Evolutionary conservation across 1,284 basidiomycete genomes (phyloP).

Genomic region (Polyporus tsugae): DNA sequence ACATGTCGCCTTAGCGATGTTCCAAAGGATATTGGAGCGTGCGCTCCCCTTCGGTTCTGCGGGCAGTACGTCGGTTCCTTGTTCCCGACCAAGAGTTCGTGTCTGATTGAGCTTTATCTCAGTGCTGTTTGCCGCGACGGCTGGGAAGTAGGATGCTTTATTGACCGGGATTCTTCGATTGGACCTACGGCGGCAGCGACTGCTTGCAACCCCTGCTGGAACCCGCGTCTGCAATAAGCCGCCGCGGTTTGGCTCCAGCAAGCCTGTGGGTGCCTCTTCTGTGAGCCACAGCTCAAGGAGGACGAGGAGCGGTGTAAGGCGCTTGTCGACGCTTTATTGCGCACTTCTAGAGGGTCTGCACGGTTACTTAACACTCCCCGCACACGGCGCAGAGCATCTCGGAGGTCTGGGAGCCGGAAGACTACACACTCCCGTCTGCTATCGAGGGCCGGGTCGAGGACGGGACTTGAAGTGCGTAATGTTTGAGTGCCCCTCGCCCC

Average conservation of each 20-base stretch:
- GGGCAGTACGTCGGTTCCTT: conserved; percentile 56
- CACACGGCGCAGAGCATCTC: conserved; percentile 72
- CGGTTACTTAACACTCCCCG: too few relatives aligned
- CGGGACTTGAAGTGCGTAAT: conserved; percentile 83
- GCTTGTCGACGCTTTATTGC: conserved; percentile 70
- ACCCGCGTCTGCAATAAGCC: conserved; percentile 92
- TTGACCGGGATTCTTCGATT: conserved; percentile 86
- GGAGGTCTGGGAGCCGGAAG: conserved; percentile 78
- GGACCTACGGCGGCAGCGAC: conserved; percentile 89
- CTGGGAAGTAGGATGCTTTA: conserved; percentile 96
- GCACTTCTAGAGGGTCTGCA: too few relatives aligned
- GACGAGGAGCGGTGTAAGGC: conserved; percentile 85
- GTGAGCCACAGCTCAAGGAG: conserved; percentile 79
- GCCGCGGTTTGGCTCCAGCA: conserved; percentile 86
- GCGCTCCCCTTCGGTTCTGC: conserved; percentile 86
- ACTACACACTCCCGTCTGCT: conserved; percentile 53
- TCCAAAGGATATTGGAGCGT: conserved; percentile 98
- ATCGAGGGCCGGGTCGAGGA: conserved; percentile 54
- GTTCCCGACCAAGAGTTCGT: background rate
- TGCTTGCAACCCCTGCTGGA: conserved; percentile 92
- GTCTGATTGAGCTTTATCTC: conserved; percentile 13
- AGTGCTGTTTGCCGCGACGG: conserved; percentile 96
- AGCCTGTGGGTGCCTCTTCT: conserved; percentile 78
- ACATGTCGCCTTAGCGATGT: conserved; percentile 89
- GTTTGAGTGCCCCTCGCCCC: background rate